Conservation (phyloP, 208 protist species). For the Acanthamoeba rhysodes region DNA sequence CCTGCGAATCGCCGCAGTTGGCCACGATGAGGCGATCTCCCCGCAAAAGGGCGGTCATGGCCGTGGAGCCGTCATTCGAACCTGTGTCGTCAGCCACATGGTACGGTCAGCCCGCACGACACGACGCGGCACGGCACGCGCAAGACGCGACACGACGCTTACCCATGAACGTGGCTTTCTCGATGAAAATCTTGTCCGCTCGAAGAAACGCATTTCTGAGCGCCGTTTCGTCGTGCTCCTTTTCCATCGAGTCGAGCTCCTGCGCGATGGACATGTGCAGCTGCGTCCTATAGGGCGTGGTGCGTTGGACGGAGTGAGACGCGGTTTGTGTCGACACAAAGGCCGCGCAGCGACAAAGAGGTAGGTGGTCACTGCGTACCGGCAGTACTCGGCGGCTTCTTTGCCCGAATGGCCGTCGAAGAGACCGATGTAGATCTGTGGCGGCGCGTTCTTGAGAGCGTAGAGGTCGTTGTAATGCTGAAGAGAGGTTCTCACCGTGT, state of each 20-base stretch:
- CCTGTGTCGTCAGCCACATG: neutral
- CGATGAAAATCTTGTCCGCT: neutral
- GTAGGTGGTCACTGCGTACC: neutral
- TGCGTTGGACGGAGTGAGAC: too few species aligned
- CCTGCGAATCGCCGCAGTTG: constrained; percentile 58
- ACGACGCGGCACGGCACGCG: neutral
- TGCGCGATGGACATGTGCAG: too few species aligned
- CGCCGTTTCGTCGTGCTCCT: neutral
- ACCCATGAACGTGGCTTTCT: neutral
- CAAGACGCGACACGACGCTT: too few species aligned
- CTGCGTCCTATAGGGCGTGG: neutral
- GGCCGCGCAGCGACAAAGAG: neutral
- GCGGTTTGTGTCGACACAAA: too few species aligned
- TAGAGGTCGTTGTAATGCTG: constrained; percentile 52
- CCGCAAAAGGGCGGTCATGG: neutral
- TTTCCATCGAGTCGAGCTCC: neutral
- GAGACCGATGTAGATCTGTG: constrained; percentile 36
- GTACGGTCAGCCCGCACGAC: neutral
- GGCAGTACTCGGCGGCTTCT: neutral
- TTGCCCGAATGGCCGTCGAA: constrained; percentile 60
- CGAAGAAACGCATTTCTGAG: neutral
- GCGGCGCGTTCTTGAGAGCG: neutral
- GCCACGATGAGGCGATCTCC: neutral
- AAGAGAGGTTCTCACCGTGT: neutral
- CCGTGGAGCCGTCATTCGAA: constrained; percentile 6